Evolutionary conservation across 2,329 filamentous ascomycete genomes (phyloP), one percentile per base, ranked within the genome.

Genomic region (Talaromyces sp.): DNA sequence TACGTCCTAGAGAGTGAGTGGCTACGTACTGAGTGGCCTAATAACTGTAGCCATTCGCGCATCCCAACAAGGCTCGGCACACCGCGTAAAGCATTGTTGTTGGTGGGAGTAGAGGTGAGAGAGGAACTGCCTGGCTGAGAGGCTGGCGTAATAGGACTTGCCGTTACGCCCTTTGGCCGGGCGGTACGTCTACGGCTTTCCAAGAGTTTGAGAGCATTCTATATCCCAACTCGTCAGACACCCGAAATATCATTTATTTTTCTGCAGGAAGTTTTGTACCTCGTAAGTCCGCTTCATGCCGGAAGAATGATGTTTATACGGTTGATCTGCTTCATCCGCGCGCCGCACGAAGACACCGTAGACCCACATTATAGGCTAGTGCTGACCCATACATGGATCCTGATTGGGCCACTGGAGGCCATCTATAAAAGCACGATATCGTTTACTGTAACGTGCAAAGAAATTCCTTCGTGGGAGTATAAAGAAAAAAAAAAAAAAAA

Each of bases 51-150:
- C 72, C 71, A 74, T 43, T 69, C 67, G 24, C 64, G 65, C 71
- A 74, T 74, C 17, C 70, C 70, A 32, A 64, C 57, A 32, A 74
- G 60, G 51, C 70, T 72, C 3, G 72, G 71, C 10, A 64, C 57
- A 3, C 70, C 70, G 56, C 56, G 67, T 10, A 68, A 58, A 52
- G 62, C 59, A 35, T 60, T 57, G 17, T 35, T 63, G 19, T 29
- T 26, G 4, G n/a, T 21, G 8, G 41, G n/a, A 1, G 41, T 5
- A 46, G 41, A 35, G 26, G 32, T 17, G 13, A 17, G 4, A 17
- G 32, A 17, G 13, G 50, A 3, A 10, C 38, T 24, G 14, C 9
- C n/a, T 46, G 32, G 61, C 24, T 50, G 58, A 43, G 58, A 27
- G 43, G 41, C 19, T 35, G 49, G 38, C 7, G 38, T 38, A 9